A percentile compares a stretch with the other conserved stretches of the same genome.
Evolutionary conservation across 1,284 basidiomycete species (phyloP).

Genomic region (Xerocomus nothofagi): DNA sequence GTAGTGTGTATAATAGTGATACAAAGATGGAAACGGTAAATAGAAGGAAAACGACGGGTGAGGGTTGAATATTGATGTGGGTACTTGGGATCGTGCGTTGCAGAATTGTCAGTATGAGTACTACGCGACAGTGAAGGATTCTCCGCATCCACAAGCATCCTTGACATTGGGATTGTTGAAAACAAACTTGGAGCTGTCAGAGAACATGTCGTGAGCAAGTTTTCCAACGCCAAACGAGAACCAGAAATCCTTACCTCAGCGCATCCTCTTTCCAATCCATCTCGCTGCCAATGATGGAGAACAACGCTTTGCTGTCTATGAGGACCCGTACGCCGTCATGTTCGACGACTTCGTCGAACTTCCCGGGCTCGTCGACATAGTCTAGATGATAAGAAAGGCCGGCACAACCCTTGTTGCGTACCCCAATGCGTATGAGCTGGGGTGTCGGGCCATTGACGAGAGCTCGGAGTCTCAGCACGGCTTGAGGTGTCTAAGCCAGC

Average conservation of each 20-base stretch:
- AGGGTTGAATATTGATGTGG: conserved; percentile 10
- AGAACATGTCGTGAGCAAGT: conserved; percentile 1
- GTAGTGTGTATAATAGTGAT: conserved; percentile 29
- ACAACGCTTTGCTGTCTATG: conserved; percentile 96
- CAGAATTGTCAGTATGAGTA: conserved; percentile 8
- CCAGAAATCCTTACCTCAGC: conserved; percentile 60
- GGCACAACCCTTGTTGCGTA: conserved; percentile 98
- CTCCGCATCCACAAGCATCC: conserved; percentile 93
- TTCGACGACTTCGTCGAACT: conserved; percentile 97
- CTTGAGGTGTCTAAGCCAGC: conserved; percentile 72
- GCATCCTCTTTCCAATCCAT: conserved; percentile 99
- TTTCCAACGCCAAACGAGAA: conserved; percentile 1
- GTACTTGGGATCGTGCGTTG: conserved; percentile 14
- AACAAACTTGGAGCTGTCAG: conserved; percentile 79
- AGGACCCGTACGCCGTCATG: conserved; percentile 93
- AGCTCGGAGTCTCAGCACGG: conserved; percentile 69
- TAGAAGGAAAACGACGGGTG: background rate
- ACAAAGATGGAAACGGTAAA: conserved; percentile 22
- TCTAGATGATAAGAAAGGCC: conserved; percentile 97
- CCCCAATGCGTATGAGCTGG: conserved; percentile 91
- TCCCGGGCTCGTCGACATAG: conserved; percentile 88
- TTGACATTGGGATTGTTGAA: conserved; percentile 91
- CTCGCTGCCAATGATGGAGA: conserved; percentile 96
- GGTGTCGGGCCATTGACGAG: conserved; percentile 82
- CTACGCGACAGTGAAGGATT: conserved; percentile 73